Conservation (phyloP, 345 rosid species). For the Ricinus communis region DNA sequence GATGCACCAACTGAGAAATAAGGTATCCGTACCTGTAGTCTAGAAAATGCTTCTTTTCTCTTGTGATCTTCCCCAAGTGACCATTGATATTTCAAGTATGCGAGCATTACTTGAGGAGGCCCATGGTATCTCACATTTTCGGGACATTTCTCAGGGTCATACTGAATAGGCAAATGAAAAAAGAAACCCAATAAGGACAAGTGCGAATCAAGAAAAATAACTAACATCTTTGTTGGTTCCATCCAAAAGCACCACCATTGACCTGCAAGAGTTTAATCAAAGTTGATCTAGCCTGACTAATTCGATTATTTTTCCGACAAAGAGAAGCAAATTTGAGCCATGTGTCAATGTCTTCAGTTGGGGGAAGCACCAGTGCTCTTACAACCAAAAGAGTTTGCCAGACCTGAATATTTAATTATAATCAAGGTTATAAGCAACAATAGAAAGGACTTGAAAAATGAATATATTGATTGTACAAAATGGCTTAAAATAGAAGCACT, state of each 20-base stretch:
- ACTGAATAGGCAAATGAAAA: slow-evolving; percentile 45
- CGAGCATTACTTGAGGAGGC: slow-evolving; percentile 95
- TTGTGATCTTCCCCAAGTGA: slow-evolving; percentile 95
- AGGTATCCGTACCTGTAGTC: slow-evolving; percentile 62
- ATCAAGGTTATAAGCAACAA: background rate
- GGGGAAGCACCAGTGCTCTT: slow-evolving; percentile 93
- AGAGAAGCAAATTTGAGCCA: slow-evolving; percentile 97
- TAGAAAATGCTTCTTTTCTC: slow-evolving; percentile 85
- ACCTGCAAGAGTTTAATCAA: slow-evolving; percentile 91
- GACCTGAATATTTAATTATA: slow-evolving; percentile 49
- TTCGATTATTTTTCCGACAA: slow-evolving; percentile 83
- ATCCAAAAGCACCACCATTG: slow-evolving; percentile 1
- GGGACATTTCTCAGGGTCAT: slow-evolving; percentile 82
- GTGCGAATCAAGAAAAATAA: slow-evolving; percentile 1
- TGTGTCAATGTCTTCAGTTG: slow-evolving; percentile 83
- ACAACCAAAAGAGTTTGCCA: slow-evolving; percentile 93
- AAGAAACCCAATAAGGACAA: slow-evolving; percentile 11
- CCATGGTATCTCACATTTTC: slow-evolving; percentile 74
- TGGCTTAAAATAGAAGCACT: background rate
- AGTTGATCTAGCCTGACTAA: slow-evolving; percentile 96
- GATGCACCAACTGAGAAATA: background rate
- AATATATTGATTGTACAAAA: background rate
- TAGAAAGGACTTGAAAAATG: background rate
- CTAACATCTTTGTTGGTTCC: background rate
- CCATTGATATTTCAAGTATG: slow-evolving; percentile 94